Conservation (phyloP, 148 eudicot genomes). For the Diospyros kaki region DNA sequence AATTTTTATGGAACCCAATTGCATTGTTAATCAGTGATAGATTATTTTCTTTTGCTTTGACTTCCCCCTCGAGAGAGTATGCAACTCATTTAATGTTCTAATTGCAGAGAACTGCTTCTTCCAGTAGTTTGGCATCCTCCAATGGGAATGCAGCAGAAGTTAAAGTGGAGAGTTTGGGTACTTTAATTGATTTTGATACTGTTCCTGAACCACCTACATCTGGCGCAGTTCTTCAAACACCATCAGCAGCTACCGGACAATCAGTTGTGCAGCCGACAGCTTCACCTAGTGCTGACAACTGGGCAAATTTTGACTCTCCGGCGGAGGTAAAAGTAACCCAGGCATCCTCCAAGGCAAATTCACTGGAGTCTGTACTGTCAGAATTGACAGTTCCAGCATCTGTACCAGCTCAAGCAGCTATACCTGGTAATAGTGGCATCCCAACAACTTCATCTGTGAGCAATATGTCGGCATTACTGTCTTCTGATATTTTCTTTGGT, state of each 20-base stretch:
- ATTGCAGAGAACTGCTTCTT: constrained; percentile 83
- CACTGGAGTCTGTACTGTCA: constrained; percentile 52
- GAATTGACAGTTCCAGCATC: constrained; percentile 59
- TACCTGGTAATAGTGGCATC: constrained; percentile 16
- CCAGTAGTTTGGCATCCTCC: constrained; percentile 82
- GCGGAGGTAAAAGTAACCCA: constrained; percentile 39
- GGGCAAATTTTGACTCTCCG: constrained; percentile 83
- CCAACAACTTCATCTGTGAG: constrained; percentile 24
- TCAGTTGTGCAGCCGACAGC: constrained; percentile 34
- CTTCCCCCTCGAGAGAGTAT: neutral
- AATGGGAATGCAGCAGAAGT: constrained; percentile 61
- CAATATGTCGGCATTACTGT: constrained; percentile 30
- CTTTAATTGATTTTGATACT: constrained; percentile 84
- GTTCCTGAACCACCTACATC: constrained; percentile 54
- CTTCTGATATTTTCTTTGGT: constrained; percentile 27
- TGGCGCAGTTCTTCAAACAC: constrained; percentile 39
- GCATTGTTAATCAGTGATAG: neutral
- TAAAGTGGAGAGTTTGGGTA: constrained; percentile 49
- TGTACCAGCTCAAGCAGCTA: constrained; percentile 28
- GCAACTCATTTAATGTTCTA: neutral
- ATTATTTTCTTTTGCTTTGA: neutral
- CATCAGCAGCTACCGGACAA: constrained; percentile 27
- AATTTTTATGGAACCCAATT: neutral
- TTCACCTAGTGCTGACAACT: constrained; percentile 51
- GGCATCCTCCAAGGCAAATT: constrained; percentile 41